Evolutionary conservation across 352 stramenopile species (phyloP).

Genomic region (Globisporangium sylvaticum): DNA sequence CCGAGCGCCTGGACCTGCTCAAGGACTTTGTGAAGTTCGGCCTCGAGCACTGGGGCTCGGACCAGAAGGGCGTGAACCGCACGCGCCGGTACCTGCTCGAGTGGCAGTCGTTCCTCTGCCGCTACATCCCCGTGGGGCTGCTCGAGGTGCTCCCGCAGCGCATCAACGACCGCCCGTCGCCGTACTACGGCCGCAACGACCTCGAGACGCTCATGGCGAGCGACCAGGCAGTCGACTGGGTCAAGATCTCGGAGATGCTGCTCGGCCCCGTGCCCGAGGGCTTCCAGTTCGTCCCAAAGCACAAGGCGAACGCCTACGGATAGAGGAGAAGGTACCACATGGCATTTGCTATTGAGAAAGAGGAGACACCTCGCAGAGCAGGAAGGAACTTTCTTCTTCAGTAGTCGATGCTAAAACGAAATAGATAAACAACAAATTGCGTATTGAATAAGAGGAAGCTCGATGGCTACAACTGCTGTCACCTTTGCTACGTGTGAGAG

Average conservation of each 20-base stretch:
- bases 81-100: constrained; percentile 98
- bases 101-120: constrained; percentile 97
- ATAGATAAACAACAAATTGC: background rate
- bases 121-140: constrained; percentile 98
- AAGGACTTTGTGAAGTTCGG: constrained; percentile 97
- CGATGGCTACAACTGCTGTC: background rate
- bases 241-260: constrained; percentile 99
- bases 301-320: constrained; percentile 95
- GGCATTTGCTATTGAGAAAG: background rate
- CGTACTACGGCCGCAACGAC: constrained; percentile 92
- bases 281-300: constrained; percentile 96
- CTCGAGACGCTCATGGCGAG: constrained; percentile 98
- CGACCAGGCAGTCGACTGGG: constrained; percentile 94
- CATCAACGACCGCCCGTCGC: constrained; percentile 96
- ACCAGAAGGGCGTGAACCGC: constrained; percentile 97
- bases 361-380: background rate
- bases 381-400: background rate
- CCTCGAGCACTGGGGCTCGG: constrained; percentile 98
- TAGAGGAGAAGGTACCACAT: constrained; percentile 1
- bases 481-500: background rate
- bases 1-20: constrained; percentile 92
- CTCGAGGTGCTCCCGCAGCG: constrained; percentile 93
- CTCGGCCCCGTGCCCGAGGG: constrained; percentile 92
- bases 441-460: background rate
- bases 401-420: background rate